phyloP scores from a whole-genome alignment of 169 alveolate species.

The Plasmodium yoelii region DNA sequence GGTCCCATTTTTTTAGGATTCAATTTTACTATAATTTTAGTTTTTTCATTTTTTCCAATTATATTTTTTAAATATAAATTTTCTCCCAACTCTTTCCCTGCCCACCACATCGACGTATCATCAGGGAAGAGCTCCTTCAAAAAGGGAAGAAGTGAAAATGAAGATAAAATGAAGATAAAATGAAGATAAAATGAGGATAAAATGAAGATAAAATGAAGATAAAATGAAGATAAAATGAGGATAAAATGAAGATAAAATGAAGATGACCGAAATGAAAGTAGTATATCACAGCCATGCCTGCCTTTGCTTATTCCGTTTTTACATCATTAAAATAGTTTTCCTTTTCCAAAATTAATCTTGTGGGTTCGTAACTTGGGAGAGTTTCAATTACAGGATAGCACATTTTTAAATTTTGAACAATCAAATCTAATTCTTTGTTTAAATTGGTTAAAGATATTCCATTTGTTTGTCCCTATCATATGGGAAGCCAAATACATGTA shows the following conservation, averaged over 20 bases:
- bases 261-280: no score
- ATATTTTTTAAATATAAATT: constrained; percentile 89
- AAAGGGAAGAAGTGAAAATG: no score
- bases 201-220: no score
- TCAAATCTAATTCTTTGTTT: constrained; percentile 86
- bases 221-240: no score
- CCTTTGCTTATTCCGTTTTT: constrained; percentile 2
- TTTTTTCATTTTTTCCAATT: constrained; percentile 94
- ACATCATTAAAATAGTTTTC: constrained; percentile 86
- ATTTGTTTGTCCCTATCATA: constrained; percentile 81
- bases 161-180: no score
- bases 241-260: no score
- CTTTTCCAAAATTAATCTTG: constrained; percentile 90
- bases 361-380: constrained; percentile 95
- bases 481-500: constrained; percentile 22
- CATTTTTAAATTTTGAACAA: constrained; percentile 93
- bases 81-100: constrained; percentile 94
- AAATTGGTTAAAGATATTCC: constrained; percentile 78
- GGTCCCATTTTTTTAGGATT: constrained; percentile 92
- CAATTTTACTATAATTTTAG: constrained; percentile 94
- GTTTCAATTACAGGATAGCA: constrained; percentile 96
- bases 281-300: not conserved
- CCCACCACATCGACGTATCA: constrained; percentile 95
- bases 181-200: no score
- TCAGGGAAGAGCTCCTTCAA: constrained; percentile 85